Evolutionary conservation across 148 eudicot genomes (phyloP), one percentile per base, ranked within the genome.

Genomic region (Diospyros lotus): DNA sequence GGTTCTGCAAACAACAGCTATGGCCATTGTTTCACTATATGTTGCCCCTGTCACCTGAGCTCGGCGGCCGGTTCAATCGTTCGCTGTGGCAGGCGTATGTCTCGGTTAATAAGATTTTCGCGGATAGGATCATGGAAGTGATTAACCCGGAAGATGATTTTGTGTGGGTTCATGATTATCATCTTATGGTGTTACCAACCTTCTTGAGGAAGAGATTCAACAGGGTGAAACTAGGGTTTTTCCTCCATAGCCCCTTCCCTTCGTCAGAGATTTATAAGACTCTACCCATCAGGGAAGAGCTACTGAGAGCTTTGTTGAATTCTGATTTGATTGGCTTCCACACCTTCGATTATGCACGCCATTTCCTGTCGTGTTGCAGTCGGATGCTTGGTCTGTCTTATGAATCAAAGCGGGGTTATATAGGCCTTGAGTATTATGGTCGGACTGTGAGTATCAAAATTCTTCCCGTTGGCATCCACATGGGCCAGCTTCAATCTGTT

Each of bases 61-160:
- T 84, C 5, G 87, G 87, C 3, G 87, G 87, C 2, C 60, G 87
- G 66, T 84, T 82, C 44, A 77, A 84, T 48, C 87, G 87, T 44
- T 74, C 70, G 2, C 56, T 82, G 61, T 84, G 87, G 87, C 87
- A 84, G 73, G 87, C 87, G 15, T 84, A 84, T 59, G 87, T 84
- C 0, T 84, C 87, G 1, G 87, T 84, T 12, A 84, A 84, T 67
- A 84, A 84, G 83, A 82, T 79, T 65, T 84, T 84, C n/a, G 87
- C 87, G 1, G 87, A 84, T 69, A 82, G 85, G 74, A 84, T 84
- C 66, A 84, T 84, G 87, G 87, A 84, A 69, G 87, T 84, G 80
- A 84, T 84, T 50, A 84, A 82, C 9, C 87, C 87, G 5, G 87
- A 84, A 77, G 87, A 84, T 38, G 87, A 84, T 72, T 84, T 76